These are phyloP conservation scores for Dothistroma septosporum DNA, from an alignment of 2,329 filamentous ascomycete species.

Conservation along the genomic window DNA sequence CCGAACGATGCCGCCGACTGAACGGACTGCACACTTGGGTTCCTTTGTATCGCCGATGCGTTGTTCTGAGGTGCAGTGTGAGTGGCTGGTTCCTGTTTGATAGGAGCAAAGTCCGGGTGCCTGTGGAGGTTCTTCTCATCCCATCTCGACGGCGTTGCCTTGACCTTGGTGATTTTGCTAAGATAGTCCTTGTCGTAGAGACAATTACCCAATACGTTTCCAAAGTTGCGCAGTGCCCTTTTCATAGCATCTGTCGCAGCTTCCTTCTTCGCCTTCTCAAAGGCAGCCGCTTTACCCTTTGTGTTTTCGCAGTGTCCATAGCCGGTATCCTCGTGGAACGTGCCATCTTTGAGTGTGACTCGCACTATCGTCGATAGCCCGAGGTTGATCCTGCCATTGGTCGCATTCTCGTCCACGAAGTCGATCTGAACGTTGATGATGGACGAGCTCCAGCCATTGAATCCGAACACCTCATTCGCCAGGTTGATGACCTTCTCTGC, in stretches of 20 bases:
- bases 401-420: slow-evolving; percentile 82
- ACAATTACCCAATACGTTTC: slow-evolving; percentile 96
- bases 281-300: slow-evolving; percentile 89
- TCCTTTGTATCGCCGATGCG: slow-evolving; percentile 17
- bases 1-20: slow-evolving; percentile 31
- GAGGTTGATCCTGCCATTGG: slow-evolving; percentile 73
- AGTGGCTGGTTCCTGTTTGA: slow-evolving; percentile 52
- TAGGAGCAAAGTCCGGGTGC: slow-evolving; percentile 65
- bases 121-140: slow-evolving; percentile 76
- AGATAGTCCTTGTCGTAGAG: slow-evolving; percentile 96
- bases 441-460: slow-evolving; percentile 96
- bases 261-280: slow-evolving; percentile 98
- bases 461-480: slow-evolving; percentile 92
- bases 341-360: slow-evolving; percentile 85
- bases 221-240: slow-evolving; percentile 82
- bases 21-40: slow-evolving; percentile 34
- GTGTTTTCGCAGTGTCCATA: slow-evolving; percentile 97
- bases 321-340: slow-evolving; percentile 96
- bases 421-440: slow-evolving; percentile 94
- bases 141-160: slow-evolving; percentile 72
- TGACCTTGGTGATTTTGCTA: slow-evolving; percentile 83
- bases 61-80: slow-evolving; percentile 11
- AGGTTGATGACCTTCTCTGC: slow-evolving; percentile 95
- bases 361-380: slow-evolving; percentile 87
- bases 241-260: slow-evolving; percentile 93